Percentiles rank a stretch among this genome's conserved stretches.
Conservation (phyloP, 148 eudicot species). For the Bassia scoparia region DNA sequence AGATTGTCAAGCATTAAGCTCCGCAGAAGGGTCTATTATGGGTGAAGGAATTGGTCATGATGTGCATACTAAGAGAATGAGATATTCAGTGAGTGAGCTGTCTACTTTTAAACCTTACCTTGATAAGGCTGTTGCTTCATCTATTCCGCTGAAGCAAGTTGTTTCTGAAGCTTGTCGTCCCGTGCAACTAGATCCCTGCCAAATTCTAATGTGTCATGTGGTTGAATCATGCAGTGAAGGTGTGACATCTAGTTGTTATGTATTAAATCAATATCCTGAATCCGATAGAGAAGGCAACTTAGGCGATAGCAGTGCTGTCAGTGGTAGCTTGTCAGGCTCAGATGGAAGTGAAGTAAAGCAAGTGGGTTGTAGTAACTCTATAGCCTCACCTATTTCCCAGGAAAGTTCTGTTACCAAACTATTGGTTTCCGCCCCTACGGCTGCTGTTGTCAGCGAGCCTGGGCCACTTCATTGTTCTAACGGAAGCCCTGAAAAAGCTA, state of each 20-base stretch:
- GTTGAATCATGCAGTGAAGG: conserved; percentile 76
- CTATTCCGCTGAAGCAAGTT: conserved; percentile 41
- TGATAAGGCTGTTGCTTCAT: conserved; percentile 32
- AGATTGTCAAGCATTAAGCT: conserved; percentile 23
- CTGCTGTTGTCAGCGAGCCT: conserved; percentile 26
- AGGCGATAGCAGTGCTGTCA: conserved; percentile 26
- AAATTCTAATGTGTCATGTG: conserved; percentile 52
- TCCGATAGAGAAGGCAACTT: conserved; percentile 24
- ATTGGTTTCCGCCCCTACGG: conserved; percentile 32
- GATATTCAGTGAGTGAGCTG: conserved; percentile 50
- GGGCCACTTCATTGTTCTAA: conserved; percentile 28
- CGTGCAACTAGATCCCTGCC: conserved; percentile 24
- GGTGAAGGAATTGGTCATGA: conserved; percentile 29
- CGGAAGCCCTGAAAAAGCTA: conserved; percentile 36
- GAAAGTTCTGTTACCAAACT: conserved; percentile 70
- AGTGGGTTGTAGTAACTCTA: conserved; percentile 39
- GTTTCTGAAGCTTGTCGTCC: conserved; percentile 38
- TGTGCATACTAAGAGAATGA: conserved; percentile 42
- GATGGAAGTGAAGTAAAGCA: conserved; percentile 58
- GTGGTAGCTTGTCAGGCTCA: conserved; percentile 33
- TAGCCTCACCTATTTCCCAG: conserved; percentile 72
- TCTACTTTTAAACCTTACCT: conserved; percentile 46
- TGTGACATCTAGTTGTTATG: conserved; percentile 58
- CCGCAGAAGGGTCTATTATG: conserved; percentile 27
- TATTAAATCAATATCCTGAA: conserved; percentile 43